Evolutionary conservation across 2,329 filamentous ascomycete species (phyloP), one percentile per base, ranked within the genome.

Genomic region (Penicillium sp.): DNA sequence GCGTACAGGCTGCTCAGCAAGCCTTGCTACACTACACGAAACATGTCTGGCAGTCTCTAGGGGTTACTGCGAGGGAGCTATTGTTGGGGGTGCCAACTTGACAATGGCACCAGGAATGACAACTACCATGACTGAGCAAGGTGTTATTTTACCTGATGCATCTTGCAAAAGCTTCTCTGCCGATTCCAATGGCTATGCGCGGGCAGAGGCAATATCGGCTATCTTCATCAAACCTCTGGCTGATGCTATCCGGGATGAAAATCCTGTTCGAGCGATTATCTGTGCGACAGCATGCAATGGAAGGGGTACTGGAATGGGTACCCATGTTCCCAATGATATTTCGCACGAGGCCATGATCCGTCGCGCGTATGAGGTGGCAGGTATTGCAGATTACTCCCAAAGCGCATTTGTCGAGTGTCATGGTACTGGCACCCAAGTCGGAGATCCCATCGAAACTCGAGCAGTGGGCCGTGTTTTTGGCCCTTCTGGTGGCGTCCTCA

Each of bases 1-100:
- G 2, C 63, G 67, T 14, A 77, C 75, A 0, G 75, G 63, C 1
- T 75, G 75, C 40, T 75, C 73, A 0, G 67, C 73, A 1, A 62
- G 71, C 0, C 40, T 76, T 4, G 57, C 67, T 5, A 64, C 52
- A 10, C 50, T 77, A 0, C 62, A 76, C 36, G 59, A 59, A 37
- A 57, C 59, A n/a, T 68, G 49, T 68, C 68, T 60, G 59, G 5
- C 50, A 72, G 1, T 57, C 46, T 8, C 53, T 26, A 11, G 46
- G 5, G 59, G 57, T 1, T 54, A 61, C 37, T 58, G 56, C 25
- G 49, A 49, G 4, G 44, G 47, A 5, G 72, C 73, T 4, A 40
- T 76, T 5, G 71, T 74, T 4, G 68, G 64, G 1, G 73, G 73
- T 0, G 59, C 61, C 4, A 75, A 70, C 46, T 42, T 76, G 7